Percentiles rank a stretch among this genome's conserved stretches.
These are phyloP conservation scores for Ilex asprella DNA, from an alignment of 257 asterid genomes.

Conservation along the genomic window DNA sequence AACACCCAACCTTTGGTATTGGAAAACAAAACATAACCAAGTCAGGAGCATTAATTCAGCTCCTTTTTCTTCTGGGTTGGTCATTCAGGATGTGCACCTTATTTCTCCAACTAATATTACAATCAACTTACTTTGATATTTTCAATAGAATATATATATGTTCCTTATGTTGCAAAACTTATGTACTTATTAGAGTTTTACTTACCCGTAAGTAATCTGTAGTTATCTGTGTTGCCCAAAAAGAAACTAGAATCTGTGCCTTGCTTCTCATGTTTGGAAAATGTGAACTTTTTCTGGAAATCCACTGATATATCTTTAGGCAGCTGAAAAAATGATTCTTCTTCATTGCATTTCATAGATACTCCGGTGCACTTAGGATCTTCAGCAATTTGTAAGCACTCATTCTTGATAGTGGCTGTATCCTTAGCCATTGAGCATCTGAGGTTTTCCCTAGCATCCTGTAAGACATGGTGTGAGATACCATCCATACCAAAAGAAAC, in stretches of 20 bases:
- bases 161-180: too few relatives aligned
- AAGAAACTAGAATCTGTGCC: constrained; percentile 26
- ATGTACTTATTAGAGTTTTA: neutral
- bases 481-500: constrained; percentile 12
- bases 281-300: constrained; percentile 75
- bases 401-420: constrained; percentile 66
- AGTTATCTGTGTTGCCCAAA: constrained; percentile 29
- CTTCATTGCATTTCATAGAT: constrained; percentile 25
- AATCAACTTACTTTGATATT: too few relatives aligned
- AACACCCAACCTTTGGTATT: too few relatives aligned
- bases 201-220: constrained; percentile 51
- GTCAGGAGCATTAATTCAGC: too few relatives aligned
- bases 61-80: too few relatives aligned
- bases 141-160: too few relatives aligned
- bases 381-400: constrained; percentile 39
- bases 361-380: constrained; percentile 23
- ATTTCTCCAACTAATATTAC: too few relatives aligned
- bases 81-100: too few relatives aligned
- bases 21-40: too few relatives aligned
- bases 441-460: constrained; percentile 79
- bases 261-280: constrained; percentile 55
- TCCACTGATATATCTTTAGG: constrained; percentile 41
- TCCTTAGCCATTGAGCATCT: constrained; percentile 90
- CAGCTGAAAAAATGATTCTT: constrained; percentile 18
- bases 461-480: constrained; percentile 23